A percentile compares a stretch with the other conserved stretches of the same genome.
These are phyloP conservation scores for Petunia secreta DNA, from an alignment of 257 asterid species.

Conservation along the genomic window DNA sequence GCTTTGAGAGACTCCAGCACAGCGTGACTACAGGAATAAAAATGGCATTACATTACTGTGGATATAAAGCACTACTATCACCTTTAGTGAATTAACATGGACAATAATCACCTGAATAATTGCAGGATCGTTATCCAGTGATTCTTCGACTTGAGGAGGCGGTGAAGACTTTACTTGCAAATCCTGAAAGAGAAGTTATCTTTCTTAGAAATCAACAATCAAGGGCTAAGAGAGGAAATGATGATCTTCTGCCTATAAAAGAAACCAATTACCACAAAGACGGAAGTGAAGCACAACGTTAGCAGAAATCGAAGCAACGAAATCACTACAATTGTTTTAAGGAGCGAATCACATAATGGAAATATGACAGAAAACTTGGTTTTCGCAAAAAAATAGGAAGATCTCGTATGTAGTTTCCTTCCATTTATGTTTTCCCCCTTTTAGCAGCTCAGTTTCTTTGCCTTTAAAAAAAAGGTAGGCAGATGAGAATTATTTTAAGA, in stretches of 20 bases:
- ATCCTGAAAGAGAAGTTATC: slow-evolving; percentile 51
- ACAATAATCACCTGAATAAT: slow-evolving; percentile 64
- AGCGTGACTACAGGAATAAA: slow-evolving; percentile 51
- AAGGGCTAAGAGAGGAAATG: slow-evolving; percentile 17
- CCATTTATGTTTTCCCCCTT: not conserved
- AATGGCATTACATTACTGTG: not conserved
- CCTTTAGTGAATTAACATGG: not conserved
- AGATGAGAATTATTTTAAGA: not conserved
- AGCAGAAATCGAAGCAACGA: slow-evolving; percentile 16
- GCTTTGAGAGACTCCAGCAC: slow-evolving; percentile 42
- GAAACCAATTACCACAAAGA: not conserved
- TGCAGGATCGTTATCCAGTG: slow-evolving; percentile 66
- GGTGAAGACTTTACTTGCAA: slow-evolving; percentile 65
- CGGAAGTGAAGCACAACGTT: not conserved
- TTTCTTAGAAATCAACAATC: slow-evolving; percentile 17
- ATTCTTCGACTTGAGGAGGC: slow-evolving; percentile 56
- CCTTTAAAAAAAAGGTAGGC: too few relatives aligned
- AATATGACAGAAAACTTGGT: not conserved
- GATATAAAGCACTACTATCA: not conserved
- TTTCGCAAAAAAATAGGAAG: not conserved
- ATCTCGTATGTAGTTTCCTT: not conserved
- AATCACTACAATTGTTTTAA: not conserved
- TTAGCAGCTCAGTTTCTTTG: not conserved
- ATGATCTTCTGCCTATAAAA: not conserved
- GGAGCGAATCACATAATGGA: not conserved